Evolutionary conservation across 208 protist genomes (phyloP).

Genomic region (Crithidia acanthocephali): DNA sequence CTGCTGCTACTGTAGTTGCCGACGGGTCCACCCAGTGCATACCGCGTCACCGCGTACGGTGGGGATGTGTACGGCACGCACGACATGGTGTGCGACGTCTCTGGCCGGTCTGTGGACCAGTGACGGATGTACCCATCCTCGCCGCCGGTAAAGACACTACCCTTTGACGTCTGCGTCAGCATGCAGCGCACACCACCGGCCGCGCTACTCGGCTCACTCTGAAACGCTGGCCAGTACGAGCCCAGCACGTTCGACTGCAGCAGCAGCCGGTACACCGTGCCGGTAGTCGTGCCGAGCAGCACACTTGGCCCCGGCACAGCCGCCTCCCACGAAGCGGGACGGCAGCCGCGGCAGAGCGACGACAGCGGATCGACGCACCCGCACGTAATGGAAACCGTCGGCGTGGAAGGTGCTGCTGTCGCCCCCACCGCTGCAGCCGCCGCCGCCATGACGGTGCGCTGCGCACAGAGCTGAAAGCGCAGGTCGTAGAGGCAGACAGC

Average conservation of each 20-base stretch:
- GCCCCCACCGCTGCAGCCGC: too few relatives aligned
- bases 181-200: constrained; percentile 36
- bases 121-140: constrained; percentile 67
- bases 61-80: constrained; percentile 43
- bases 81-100: constrained; percentile 47
- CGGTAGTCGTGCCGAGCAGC: constrained; percentile 46
- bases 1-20: not conserved
- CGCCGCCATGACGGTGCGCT: constrained; percentile 6
- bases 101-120: constrained; percentile 46
- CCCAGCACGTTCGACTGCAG: constrained; percentile 14
- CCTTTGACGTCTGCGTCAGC: constrained; percentile 47
- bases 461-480: constrained; percentile 57
- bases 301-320: constrained; percentile 34
- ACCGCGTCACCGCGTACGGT: constrained; percentile 30
- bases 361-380: constrained; percentile 43
- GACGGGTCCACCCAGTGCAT: not conserved
- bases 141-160: constrained; percentile 60
- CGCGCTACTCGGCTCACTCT: not conserved
- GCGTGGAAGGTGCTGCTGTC: not conserved
- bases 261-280: constrained; percentile 36
- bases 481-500: constrained; percentile 70
- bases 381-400: constrained; percentile 38
- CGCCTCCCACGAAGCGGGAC: constrained; percentile 17
- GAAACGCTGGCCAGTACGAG: constrained; percentile 31
- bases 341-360: constrained; percentile 18